These are phyloP conservation scores for Vitrella brassicaformis DNA, from an alignment of 73 alveolate species.

Conservation along the genomic window DNA sequence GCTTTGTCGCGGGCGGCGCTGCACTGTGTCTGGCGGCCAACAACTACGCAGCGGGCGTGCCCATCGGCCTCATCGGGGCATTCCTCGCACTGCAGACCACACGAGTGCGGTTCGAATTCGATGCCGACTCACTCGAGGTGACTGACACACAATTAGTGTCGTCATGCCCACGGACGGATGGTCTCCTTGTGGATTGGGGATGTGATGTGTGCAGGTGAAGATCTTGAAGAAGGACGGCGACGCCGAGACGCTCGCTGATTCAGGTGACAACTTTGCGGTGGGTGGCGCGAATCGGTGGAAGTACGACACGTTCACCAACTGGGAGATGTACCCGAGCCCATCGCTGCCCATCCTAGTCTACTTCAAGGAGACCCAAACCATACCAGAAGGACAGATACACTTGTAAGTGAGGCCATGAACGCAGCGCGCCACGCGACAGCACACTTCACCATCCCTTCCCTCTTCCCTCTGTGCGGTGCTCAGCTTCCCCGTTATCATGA, in stretches of 20 bases:
- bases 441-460: too few relatives aligned
- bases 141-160: too few relatives aligned
- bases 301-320: neutral
- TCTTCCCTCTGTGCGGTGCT: too few relatives aligned
- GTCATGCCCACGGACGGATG: too few relatives aligned
- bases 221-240: neutral
- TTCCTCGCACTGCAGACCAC: neutral
- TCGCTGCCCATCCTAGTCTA: neutral
- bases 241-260: neutral
- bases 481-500: neutral
- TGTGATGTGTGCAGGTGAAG: too few relatives aligned
- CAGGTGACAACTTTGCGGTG: neutral
- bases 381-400: neutral
- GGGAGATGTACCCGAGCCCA: neutral
- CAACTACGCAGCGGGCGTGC: neutral
- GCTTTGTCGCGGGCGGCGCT: too few relatives aligned
- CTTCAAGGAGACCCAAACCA: neutral
- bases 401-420: too few relatives aligned
- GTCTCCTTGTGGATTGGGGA: too few relatives aligned
- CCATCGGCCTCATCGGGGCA: neutral
- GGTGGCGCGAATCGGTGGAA: neutral
- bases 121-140: neutral
- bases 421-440: too few relatives aligned
- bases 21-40: too few relatives aligned
- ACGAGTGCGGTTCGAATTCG: neutral